Percentiles rank a stretch among this genome's conserved stretches.
Conservation (phyloP, 192 early-diverging fungal genomes). For the Coemansia sp. region DNA sequence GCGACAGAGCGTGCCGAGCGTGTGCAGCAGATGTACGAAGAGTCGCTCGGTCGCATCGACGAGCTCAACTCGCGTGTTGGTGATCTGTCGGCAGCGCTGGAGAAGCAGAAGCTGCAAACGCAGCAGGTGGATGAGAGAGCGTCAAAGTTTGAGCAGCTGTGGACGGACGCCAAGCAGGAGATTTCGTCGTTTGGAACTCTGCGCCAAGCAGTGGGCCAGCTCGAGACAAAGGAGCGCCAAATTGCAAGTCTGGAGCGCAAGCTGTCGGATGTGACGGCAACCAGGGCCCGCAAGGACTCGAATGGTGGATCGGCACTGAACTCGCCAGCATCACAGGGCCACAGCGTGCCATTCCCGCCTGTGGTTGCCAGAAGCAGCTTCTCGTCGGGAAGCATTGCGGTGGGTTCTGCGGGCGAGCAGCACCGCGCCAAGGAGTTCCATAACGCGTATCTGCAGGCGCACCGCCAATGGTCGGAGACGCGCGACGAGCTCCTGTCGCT, state of each 20-base stretch:
- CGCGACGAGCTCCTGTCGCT: slow-evolving; percentile 47
- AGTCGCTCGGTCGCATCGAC: slow-evolving; percentile 28
- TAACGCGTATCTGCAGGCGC: slow-evolving; percentile 44
- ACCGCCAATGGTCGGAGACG: slow-evolving; percentile 45
- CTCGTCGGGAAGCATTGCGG: slow-evolving; percentile 6
- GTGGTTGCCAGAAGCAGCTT: slow-evolving; percentile 30
- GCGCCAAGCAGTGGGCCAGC: slow-evolving; percentile 34
- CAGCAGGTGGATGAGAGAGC: slow-evolving; percentile 29
- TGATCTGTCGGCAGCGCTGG: slow-evolving; percentile 21
- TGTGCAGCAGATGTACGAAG: slow-evolving; percentile 41
- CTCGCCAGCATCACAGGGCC: background rate
- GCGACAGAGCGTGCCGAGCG: too few relatives aligned
- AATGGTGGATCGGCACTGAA: background rate
- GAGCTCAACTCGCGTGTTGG: slow-evolving; percentile 13
- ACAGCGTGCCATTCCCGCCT: background rate
- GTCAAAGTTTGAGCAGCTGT: slow-evolving; percentile 45
- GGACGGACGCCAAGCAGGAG: slow-evolving; percentile 39
- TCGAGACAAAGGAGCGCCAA: slow-evolving; percentile 45
- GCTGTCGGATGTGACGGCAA: slow-evolving; percentile 22
- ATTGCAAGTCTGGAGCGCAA: slow-evolving; percentile 49
- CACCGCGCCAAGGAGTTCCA: slow-evolving; percentile 32
- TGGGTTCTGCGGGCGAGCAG: slow-evolving; percentile 7
- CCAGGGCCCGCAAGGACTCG: slow-evolving; percentile 20
- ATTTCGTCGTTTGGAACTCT: slow-evolving; percentile 30
- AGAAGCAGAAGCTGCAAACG: slow-evolving; percentile 29